Evolutionary conservation across 306 rosid genomes (phyloP).

Genomic region (Cucurbita ficifolia): DNA sequence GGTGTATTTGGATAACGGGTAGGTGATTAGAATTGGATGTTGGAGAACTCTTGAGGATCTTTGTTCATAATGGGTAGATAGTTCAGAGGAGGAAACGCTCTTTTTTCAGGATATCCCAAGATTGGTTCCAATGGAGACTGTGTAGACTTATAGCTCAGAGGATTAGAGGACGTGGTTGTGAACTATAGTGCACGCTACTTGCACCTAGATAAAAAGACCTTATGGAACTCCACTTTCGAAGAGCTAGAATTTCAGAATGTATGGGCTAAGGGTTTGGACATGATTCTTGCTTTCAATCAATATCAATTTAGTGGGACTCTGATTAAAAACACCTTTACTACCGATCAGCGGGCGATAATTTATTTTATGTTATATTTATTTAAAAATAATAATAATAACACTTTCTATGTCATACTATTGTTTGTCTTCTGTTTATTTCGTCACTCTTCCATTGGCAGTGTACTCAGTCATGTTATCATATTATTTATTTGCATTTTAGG

Average conservation of each 20-base stretch:
- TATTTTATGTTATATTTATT: neutral
- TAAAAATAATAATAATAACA: neutral
- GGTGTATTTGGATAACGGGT: neutral
- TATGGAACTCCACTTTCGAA: neutral
- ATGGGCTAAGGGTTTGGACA: neutral
- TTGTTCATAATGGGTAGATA: too few relatives aligned
- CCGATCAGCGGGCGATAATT: neutral
- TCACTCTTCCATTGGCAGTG: neutral
- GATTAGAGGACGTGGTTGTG: neutral
- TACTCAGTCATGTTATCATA: neutral
- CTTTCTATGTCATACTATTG: neutral
- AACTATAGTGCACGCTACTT: neutral
- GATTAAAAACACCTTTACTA: neutral
- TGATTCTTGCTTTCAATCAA: neutral
- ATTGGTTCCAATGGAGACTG: neutral
- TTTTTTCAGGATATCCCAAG: neutral
- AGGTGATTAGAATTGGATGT: too few relatives aligned
- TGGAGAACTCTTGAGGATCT: too few relatives aligned
- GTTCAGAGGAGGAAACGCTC: neutral
- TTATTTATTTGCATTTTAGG: constrained; percentile 28
- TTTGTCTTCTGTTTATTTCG: neutral
- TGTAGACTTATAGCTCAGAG: neutral
- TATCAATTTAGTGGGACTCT: neutral
- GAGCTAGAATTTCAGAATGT: neutral
- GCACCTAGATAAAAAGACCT: neutral